Evolutionary conservation across 2,329 filamentous ascomycete genomes (phyloP).

Genomic region (Fusarium poae): DNA sequence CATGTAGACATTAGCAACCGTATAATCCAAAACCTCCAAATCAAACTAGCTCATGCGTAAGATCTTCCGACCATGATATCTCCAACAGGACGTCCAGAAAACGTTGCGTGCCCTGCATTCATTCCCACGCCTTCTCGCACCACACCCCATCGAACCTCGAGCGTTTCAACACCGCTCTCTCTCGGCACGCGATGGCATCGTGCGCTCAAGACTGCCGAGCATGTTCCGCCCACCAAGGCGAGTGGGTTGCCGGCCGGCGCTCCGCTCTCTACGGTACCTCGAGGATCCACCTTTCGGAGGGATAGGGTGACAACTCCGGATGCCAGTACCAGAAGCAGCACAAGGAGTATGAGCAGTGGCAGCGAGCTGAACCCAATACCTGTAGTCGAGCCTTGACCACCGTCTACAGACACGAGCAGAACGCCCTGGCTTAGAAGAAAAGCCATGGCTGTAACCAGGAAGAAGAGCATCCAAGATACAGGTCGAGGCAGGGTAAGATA

Average conservation of each 20-base stretch:
- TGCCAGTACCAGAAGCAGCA: conserved; percentile 55
- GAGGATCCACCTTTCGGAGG: conserved; percentile 56
- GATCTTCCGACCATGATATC: conserved; percentile 47
- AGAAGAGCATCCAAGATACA: conserved; percentile 60
- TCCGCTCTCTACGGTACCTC: conserved; percentile 53
- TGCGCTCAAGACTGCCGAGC: conserved; percentile 66
- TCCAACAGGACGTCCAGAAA: conserved; percentile 54
- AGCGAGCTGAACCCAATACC: conserved; percentile 59
- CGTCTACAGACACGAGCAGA: conserved; percentile 53
- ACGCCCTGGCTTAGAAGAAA: conserved; percentile 63
- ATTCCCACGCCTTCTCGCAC: conserved; percentile 56
- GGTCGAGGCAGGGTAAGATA: conserved; percentile 65
- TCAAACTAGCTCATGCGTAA: conserved; percentile 37
- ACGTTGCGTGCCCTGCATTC: conserved; percentile 60
- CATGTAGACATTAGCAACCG: conserved; percentile 16
- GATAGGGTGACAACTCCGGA: conserved; percentile 56
- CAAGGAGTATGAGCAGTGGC: conserved; percentile 59
- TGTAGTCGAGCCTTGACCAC: conserved; percentile 38
- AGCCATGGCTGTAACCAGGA: conserved; percentile 59
- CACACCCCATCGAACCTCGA: conserved; percentile 61
- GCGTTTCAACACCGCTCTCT: conserved; percentile 53
- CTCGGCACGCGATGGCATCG: conserved; percentile 58
- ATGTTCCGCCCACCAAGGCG: conserved; percentile 60
- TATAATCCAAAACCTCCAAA: conserved; percentile 3
- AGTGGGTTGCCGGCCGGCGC: conserved; percentile 62